phyloP scores from a whole-genome alignment of 352 stramenopile genomes.

The Phytophthora hibernalis region DNA sequence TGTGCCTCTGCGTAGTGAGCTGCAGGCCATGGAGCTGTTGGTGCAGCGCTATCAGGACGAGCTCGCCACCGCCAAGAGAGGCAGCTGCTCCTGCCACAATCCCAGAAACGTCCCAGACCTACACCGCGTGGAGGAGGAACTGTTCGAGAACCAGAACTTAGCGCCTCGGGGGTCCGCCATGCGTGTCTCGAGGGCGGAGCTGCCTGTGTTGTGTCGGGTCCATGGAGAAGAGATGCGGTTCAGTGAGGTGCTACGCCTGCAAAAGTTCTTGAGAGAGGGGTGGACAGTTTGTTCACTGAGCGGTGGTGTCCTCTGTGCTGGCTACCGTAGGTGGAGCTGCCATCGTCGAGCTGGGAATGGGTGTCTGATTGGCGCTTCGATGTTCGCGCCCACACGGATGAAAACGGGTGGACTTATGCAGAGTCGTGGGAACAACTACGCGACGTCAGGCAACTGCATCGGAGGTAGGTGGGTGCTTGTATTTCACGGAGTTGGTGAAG shows the following conservation, averaged over 20 bases:
- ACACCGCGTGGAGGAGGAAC: conserved; percentile 52
- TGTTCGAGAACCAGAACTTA: conserved; percentile 68
- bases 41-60: conserved; percentile 70
- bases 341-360: conserved; percentile 69
- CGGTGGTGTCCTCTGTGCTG: neutral
- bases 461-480: conserved; percentile 16
- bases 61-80: conserved; percentile 24
- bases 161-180: conserved; percentile 37
- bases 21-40: conserved; percentile 64
- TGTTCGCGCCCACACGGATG: conserved; percentile 55
- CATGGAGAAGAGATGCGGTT: conserved; percentile 50
- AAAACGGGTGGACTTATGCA: conserved; percentile 66
- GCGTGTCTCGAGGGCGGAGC: conserved; percentile 17
- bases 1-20: conserved; percentile 44
- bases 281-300: neutral
- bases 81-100: neutral
- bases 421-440: conserved; percentile 40
- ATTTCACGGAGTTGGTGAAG: neutral
- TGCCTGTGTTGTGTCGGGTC: conserved; percentile 35
- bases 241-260: conserved; percentile 33
- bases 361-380: conserved; percentile 58
- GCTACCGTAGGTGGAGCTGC: conserved; percentile 46
- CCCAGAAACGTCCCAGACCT: conserved; percentile 23
- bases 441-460: conserved; percentile 31
- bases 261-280: neutral